phyloP scores from a whole-genome alignment of 139 green algal genomes.

The Micractinium conductrix region DNA sequence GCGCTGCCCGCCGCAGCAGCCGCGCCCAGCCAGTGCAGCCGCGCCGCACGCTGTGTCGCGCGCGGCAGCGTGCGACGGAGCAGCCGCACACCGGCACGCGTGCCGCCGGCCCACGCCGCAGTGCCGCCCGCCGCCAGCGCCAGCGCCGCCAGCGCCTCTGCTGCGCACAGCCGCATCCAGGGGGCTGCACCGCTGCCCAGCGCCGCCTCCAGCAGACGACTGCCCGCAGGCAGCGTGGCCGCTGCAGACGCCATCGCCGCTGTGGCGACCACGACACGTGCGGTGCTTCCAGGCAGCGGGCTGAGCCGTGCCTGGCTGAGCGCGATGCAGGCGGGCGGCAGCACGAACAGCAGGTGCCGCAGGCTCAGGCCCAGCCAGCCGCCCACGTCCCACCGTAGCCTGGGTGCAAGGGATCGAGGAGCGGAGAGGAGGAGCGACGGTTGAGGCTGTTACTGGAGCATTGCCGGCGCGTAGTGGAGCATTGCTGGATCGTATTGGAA shows the following conservation, averaged over 20 bases:
- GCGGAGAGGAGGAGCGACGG: background rate
- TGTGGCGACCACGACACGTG: too few relatives aligned
- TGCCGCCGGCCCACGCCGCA: background rate
- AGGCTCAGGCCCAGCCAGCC: slow-evolving; percentile 30
- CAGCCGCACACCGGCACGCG: background rate
- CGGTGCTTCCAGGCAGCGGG: background rate
- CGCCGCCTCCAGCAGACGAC: too few relatives aligned
- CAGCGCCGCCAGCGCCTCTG: slow-evolving; percentile 8
- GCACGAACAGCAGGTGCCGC: slow-evolving; percentile 15
- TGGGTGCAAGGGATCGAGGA: background rate
- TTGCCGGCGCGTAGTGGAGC: too few relatives aligned
- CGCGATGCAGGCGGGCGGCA: background rate
- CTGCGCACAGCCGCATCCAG: background rate
- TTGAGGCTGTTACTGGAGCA: background rate
- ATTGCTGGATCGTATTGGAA: background rate
- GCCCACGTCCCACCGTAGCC: slow-evolving; percentile 20
- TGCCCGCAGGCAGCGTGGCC: background rate
- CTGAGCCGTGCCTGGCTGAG: slow-evolving; percentile 13
- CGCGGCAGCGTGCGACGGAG: background rate
- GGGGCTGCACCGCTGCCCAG: background rate
- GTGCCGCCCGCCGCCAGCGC: background rate
- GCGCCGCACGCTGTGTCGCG: background rate
- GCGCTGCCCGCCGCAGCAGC: background rate
- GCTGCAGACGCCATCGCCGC: background rate
- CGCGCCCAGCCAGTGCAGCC: background rate